These are phyloP conservation scores for Talinum fruticosum DNA, from an alignment of 148 eudicot species.

Conservation along the genomic window DNA sequence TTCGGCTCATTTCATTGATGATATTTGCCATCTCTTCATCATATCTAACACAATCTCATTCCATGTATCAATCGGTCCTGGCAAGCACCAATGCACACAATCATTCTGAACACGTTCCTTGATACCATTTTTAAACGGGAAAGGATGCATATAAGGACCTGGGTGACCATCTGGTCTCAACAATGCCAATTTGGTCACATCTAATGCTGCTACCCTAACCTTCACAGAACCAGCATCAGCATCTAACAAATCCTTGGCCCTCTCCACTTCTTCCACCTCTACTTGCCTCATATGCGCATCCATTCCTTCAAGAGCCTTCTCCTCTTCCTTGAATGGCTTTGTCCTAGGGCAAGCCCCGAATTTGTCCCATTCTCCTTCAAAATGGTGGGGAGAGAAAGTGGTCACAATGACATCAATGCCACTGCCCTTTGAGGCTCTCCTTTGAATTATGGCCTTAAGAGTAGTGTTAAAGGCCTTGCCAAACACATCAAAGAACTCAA, in stretches of 20 bases:
- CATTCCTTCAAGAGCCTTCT: constrained; percentile 61
- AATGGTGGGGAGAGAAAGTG: constrained; percentile 84
- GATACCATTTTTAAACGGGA: constrained; percentile 74
- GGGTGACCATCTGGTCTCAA: constrained; percentile 95
- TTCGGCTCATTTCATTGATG: constrained; percentile 20
- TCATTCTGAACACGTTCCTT: constrained; percentile 69
- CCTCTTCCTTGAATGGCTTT: constrained; percentile 50
- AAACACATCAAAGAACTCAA: constrained; percentile 65
- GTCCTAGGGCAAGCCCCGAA: constrained; percentile 78
- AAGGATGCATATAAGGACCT: constrained; percentile 73
- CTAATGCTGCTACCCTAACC: constrained; percentile 57
- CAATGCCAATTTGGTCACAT: constrained; percentile 63
- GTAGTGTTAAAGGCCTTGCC: constrained; percentile 70
- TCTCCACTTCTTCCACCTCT: constrained; percentile 46
- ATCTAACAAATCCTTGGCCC: constrained; percentile 29
- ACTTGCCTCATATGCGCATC: constrained; percentile 62
- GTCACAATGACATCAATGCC: constrained; percentile 56
- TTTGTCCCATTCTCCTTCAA: constrained; percentile 90
- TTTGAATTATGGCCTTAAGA: constrained; percentile 48
- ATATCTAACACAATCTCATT: constrained; percentile 76
- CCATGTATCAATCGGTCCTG: constrained; percentile 90
- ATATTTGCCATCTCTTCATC: constrained; percentile 49
- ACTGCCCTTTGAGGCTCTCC: constrained; percentile 24
- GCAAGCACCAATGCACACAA: constrained; percentile 94
- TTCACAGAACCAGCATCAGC: constrained; percentile 10